Evolutionary conservation across 2,329 filamentous ascomycete species (phyloP).

Genomic region (Thelonectria blattea): DNA sequence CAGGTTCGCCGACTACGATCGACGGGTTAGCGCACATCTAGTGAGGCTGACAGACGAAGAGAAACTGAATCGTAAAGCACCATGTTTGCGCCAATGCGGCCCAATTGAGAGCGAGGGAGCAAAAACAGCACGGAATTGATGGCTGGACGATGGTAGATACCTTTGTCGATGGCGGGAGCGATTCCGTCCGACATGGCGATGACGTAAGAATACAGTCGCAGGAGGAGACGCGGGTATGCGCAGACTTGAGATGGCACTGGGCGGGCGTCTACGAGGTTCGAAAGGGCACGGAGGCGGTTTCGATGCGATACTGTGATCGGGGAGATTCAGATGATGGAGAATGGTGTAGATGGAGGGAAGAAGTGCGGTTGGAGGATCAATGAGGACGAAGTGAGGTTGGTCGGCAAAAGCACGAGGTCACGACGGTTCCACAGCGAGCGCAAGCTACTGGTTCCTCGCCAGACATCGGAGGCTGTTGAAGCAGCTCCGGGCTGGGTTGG

Average conservation of each 20-base stretch:
- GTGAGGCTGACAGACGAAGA: not conserved
- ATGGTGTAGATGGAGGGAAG: constrained; percentile 25
- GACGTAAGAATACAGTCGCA: constrained; percentile 40
- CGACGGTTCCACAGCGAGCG: constrained; percentile 39
- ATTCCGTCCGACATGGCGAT: constrained; percentile 45
- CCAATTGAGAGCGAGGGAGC: constrained; percentile 28
- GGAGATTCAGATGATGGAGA: constrained; percentile 17
- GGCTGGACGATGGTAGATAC: constrained; percentile 35
- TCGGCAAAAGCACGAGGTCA: constrained; percentile 38
- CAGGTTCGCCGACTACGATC: constrained; percentile 40
- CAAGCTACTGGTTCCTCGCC: constrained; percentile 18
- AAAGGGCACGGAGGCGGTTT: constrained; percentile 16
- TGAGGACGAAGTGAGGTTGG: constrained; percentile 35
- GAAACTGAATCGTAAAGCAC: not conserved
- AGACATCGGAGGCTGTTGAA: constrained; percentile 17
- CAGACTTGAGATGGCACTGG: constrained; percentile 16
- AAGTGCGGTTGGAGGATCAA: constrained; percentile 31
- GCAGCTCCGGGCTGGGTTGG: constrained; percentile 34
- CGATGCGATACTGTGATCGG: constrained; percentile 17
- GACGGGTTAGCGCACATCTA: constrained; percentile 23
- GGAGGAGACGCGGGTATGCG: constrained; percentile 22
- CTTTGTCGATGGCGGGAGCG: constrained; percentile 45
- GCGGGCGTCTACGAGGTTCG: constrained; percentile 18
- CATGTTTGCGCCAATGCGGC: constrained; percentile 9
- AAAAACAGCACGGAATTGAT: constrained; percentile 18